A percentile compares a stretch with the other conserved stretches of the same genome.
These are phyloP conservation scores for Fraxinus excelsior DNA, from an alignment of 257 asterid species.

Conservation along the genomic window DNA sequence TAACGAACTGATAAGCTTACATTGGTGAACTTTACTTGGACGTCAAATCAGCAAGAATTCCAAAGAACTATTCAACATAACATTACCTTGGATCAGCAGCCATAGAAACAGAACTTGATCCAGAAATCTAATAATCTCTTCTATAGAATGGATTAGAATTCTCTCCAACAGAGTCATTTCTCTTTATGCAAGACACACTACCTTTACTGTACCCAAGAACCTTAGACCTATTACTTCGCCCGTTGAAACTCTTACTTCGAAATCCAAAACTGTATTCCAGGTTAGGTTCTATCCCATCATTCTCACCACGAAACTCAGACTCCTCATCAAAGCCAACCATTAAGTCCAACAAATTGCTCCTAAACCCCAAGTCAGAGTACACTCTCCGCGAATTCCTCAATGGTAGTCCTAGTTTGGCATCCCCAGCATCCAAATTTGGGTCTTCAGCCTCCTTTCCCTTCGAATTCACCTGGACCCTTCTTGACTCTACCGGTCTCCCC, in stretches of 20 bases:
- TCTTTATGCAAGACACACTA: constrained; percentile 25
- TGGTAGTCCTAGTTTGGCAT: constrained; percentile 34
- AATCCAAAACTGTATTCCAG: constrained; percentile 49
- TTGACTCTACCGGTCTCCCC: constrained; percentile 58
- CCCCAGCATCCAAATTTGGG: constrained; percentile 25
- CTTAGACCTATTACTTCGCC: constrained; percentile 31
- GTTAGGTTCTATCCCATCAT: constrained; percentile 24
- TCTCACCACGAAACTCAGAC: constrained; percentile 26
- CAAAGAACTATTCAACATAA: background rate
- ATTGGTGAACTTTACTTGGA: constrained; percentile 29
- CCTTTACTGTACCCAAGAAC: constrained; percentile 37
- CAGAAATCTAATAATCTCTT: constrained; percentile 19
- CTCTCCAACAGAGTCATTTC: constrained; percentile 37
- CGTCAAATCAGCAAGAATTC: constrained; percentile 26
- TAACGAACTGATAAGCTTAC: constrained; percentile 33
- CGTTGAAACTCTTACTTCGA: constrained; percentile 37
- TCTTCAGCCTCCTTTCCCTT: constrained; percentile 25
- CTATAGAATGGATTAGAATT: constrained; percentile 21
- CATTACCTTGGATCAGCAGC: constrained; percentile 26
- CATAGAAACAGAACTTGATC: constrained; percentile 32
- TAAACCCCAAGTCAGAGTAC: constrained; percentile 50
- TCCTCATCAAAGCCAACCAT: constrained; percentile 50
- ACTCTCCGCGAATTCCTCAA: constrained; percentile 49
- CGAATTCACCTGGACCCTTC: constrained; percentile 16
- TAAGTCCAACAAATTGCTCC: constrained; percentile 68